Evolutionary conservation across 768 basidiomycete genomes (phyloP).

Genomic region (Kondoa subrosea): DNA sequence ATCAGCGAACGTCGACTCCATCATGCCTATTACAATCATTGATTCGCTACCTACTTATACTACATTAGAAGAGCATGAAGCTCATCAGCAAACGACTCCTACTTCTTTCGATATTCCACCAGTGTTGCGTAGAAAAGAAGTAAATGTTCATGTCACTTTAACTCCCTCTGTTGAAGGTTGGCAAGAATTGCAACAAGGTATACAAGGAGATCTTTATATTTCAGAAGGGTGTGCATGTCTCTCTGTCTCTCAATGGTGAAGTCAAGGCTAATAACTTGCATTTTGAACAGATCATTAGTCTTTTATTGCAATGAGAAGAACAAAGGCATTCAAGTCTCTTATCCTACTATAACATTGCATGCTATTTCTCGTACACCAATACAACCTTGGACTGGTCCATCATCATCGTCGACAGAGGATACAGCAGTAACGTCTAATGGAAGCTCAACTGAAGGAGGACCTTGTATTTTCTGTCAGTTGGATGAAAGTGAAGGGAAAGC

Average conservation of each 20-base stretch:
- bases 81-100: background rate
- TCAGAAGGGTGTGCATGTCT: background rate
- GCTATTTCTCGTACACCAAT: constrained; percentile 59
- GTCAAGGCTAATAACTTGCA: background rate
- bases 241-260: background rate
- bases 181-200: constrained; percentile 18
- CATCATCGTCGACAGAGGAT: no score
- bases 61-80: background rate
- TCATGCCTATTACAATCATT: background rate
- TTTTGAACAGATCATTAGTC: constrained; percentile 45
- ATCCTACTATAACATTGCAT: constrained; percentile 80
- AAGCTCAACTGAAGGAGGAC: constrained; percentile 30
- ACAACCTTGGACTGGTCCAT: constrained; percentile 18
- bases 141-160: background rate
- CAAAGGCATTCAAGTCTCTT: constrained; percentile 64
- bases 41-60: background rate
- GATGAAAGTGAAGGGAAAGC: constrained; percentile 45
- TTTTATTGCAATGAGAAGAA: constrained; percentile 52
- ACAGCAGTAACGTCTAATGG: background rate
- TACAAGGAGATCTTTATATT: background rate
- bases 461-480: constrained; percentile 83
- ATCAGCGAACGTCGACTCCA: no score
- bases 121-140: constrained; percentile 7
- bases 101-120: constrained; percentile 1
- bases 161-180: constrained; percentile 19